Base-by-base conservation (phyloP, 352 stramenopile species). In the Pythium rishiriense region DNA sequence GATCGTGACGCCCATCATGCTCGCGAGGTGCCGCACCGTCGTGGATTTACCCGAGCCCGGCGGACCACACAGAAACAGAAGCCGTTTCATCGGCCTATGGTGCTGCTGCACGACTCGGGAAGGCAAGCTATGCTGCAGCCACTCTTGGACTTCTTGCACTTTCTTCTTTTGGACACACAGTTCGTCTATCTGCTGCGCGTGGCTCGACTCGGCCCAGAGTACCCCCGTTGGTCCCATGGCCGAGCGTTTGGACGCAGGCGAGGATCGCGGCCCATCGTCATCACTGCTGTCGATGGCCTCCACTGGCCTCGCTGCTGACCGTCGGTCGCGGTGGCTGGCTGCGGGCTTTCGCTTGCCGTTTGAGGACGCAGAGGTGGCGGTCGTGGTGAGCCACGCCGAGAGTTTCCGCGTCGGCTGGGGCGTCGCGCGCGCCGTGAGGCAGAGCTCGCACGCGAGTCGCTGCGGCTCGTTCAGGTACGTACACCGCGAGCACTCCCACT, bases 161-260 rank as follows among this genome's bases (percentile, higher is more conserved):
- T 96, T 96, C 54, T 92, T 93, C 69, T 90, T 91, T 62, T 91
- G 87, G 21, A 96, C 72, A 53, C 83, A 91, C 2, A 96, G 64
- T 1, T 96, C 77, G n/a, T 88, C 79, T 7, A 88, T 68, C 4
- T 58, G 69, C 21, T 70, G 66, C 0, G 83, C 81, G 1, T 55
- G 49, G 45, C 82, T 75, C 15, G 71, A 46, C 35, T 91, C 82
- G 9, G 68, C 61, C 87, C 83, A 96, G 5, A 93, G 55, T 17
- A 33, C 1, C 37, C 49, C 55, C 46, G 62, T 4, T 35, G 12
- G 5, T 35, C 12, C 28, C 28, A 12, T 69, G 62, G 4, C 24
- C 37, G 39, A 41, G 3, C 17, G 24, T 55, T 26, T 47, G 31
- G 48, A 46, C 48, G 17, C 24, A 8, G 12, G 11, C 4, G 10